These are phyloP conservation scores for Brassica balearica DNA, from an alignment of 441 rosid genomes.

Conservation along the genomic window DNA sequence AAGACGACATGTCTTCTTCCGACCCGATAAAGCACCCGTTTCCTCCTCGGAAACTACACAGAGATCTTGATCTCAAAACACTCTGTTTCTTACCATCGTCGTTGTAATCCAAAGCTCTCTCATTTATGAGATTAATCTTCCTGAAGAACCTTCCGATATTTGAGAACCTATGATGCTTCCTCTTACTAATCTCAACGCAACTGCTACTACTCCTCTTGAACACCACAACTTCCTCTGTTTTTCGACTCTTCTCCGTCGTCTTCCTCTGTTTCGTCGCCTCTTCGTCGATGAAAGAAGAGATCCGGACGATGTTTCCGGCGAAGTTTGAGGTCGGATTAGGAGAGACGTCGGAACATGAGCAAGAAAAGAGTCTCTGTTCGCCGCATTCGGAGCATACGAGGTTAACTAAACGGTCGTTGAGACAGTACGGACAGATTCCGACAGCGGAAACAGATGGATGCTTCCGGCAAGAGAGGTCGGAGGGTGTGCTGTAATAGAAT, in stretches of 20 bases:
- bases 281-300: slow-evolving; percentile 78
- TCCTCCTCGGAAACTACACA: slow-evolving; percentile 85
- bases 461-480: slow-evolving; percentile 78
- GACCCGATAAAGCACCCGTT: slow-evolving; percentile 63
- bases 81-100: slow-evolving; percentile 57
- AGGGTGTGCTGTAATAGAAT: slow-evolving; percentile 49
- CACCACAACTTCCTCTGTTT: slow-evolving; percentile 59
- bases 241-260: slow-evolving; percentile 39
- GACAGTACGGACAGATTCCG: slow-evolving; percentile 88
- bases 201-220: slow-evolving; percentile 69
- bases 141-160: slow-evolving; percentile 75
- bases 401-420: slow-evolving; percentile 79
- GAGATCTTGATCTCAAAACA: slow-evolving; percentile 91
- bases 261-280: slow-evolving; percentile 40
- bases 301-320: slow-evolving; percentile 69
- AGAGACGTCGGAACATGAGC: slow-evolving; percentile 83
- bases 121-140: slow-evolving; percentile 56
- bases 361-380: slow-evolving; percentile 89
- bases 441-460: slow-evolving; percentile 78
- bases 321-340: slow-evolving; percentile 73
- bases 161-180: slow-evolving; percentile 62
- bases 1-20: slow-evolving; percentile 72
- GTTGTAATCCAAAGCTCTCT: slow-evolving; percentile 56
- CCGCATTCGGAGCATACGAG: slow-evolving; percentile 96
- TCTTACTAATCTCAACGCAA: background rate